Base-by-base conservation (phyloP, 176 grass and related monocot species). In the Oryza australiensis region DNA sequence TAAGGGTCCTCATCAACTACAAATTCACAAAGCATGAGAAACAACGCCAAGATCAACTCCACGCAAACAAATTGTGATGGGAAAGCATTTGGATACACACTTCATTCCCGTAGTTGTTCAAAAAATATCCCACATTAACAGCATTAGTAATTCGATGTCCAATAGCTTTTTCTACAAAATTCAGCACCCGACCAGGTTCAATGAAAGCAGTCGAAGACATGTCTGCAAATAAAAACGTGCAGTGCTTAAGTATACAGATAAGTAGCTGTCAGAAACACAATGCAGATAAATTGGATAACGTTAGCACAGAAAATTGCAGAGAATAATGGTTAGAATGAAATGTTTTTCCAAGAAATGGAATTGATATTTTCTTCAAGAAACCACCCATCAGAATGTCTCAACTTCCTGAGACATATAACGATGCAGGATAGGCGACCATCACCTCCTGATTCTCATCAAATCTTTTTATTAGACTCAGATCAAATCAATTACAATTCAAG, bases 1-100 rank as follows among this genome's bases (percentile, higher is more conserved):
- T 90, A 35, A 93, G 85, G 4, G 62, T 81, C 55, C 33, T 90
- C 82, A 88, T 90, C 12, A 96, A 57, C 93, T 96, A 57, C 29
- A 76, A 80, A 67, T 38, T 55, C 46, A 65, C 22, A 11, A 75
- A 74, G 27, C 3, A 24, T 22, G 18, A 67, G 42, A 2, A 75
- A 69, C 18, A 2, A 84, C 34, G 18, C 26, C n/a, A 48, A 64
- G 48, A 32, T 9, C 3, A 38, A 64, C 64, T 80, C 69, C 66
- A 49, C 8, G 16, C 26, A 41, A 51, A 49, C 33, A 68, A 24
- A 41, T 42, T 14, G 49, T 37, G 64, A 22, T 48, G 75, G 15
- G n/a, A 40, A 79, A 10, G 28, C 23, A 22, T 12, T 62, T 33
- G 64, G 14, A 16, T 24, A 60, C 55, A 11, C n/a, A 60, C 55